Evolutionary conservation across 2,329 filamentous ascomycete species (phyloP), one percentile per base, ranked within the genome.

Genomic region (Exophiala aquamarina): DNA sequence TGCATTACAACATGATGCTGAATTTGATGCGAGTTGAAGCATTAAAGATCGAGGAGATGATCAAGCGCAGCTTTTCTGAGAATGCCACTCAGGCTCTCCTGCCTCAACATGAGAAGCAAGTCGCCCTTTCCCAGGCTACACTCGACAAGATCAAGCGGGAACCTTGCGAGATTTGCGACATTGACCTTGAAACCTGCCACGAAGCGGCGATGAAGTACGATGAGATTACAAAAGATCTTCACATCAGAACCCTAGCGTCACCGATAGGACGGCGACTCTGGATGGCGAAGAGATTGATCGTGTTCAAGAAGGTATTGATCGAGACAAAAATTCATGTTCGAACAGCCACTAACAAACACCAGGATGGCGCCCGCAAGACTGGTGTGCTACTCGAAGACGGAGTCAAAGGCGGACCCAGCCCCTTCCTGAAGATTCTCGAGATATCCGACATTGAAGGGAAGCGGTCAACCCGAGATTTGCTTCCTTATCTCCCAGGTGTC

Each of bases 1-100:
- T 98, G 38, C 98, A 94, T 0, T 98, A 98, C 75, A 98, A 97
- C 70, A 98, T 98, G 93, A 98, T 98, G 51, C 74, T 98, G 21
- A 98, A 97, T 63, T 75, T 98, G 23, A 76, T 98, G 39, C 86
- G 93, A 28, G 93, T 98, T 2, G 93, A 98, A 67, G 93, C 93
- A 2, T 72, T 98, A 56, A 97, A 96, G 72, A 97, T 98, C 59
- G 93, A 98, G 66, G 93, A 98, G 70, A 98, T 98, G 93, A 98
- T 98, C 74, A 98, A 98, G 77, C 86, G 93, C 57, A 96, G 91
- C 66, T 98, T 98, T 75, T 96, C 92, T 42, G 93, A 98, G 67
- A 93, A 98, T 68, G 92, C 92, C 18, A 97, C 92, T 0, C 93
- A 98, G 64, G 91, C 94, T 53, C 71, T 97, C 10, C 75, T 97